Evolutionary conservation across 257 asterid genomes (phyloP).

Genomic region (Gentiana macrophylla): DNA sequence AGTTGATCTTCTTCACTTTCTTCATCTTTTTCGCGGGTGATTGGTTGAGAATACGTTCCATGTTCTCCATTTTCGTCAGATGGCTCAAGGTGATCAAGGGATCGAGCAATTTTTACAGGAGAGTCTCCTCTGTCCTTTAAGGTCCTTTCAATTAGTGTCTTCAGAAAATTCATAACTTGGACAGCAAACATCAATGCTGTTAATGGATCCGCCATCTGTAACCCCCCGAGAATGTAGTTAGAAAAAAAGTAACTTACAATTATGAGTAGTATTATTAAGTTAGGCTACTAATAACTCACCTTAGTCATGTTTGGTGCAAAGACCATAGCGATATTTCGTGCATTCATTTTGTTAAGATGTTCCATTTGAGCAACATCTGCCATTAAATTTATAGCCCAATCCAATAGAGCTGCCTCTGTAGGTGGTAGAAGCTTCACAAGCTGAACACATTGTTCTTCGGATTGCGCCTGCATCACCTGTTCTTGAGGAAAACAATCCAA

Average conservation of each 20-base stretch:
- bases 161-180: conserved; percentile 55
- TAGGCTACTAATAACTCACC: conserved; percentile 22
- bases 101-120: conserved; percentile 6
- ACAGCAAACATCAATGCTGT: conserved; percentile 50
- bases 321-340: conserved; percentile 84
- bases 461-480: conserved; percentile 58
- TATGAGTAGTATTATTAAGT: too few species aligned
- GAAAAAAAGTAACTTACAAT: too few species aligned
- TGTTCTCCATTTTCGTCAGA: conserved; percentile 21
- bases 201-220: conserved; percentile 47
- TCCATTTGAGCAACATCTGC: conserved; percentile 88
- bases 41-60: conserved; percentile 4
- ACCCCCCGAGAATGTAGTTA: neutral
- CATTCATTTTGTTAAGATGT: conserved; percentile 68
- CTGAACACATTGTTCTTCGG: conserved; percentile 64
- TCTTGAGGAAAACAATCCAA: conserved; percentile 71
- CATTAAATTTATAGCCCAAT: conserved; percentile 91
- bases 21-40: conserved; percentile 6
- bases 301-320: conserved; percentile 95
- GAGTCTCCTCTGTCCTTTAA: conserved; percentile 39
- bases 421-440: conserved; percentile 67
- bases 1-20: conserved; percentile 9
- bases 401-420: conserved; percentile 63
- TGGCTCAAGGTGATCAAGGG: conserved; percentile 11
- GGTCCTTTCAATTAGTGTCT: conserved; percentile 37